phyloP scores from a whole-genome alignment of 345 rosid genomes.

The Sisymbrium irio region DNA sequence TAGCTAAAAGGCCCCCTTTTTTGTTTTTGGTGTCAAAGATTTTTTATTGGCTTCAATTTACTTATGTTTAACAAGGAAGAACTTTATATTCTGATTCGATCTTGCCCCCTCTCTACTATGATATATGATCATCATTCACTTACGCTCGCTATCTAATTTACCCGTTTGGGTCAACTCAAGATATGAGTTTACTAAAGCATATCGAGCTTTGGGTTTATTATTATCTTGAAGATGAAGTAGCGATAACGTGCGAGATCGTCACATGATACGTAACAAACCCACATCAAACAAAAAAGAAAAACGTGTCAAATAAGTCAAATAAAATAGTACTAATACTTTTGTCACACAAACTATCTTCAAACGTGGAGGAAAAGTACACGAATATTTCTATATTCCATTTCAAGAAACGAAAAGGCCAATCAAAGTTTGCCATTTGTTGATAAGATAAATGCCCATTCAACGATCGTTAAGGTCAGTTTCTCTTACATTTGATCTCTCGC shows the following conservation, averaged over 20 bases:
- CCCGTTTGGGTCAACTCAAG: neutral
- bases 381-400: constrained; percentile 12
- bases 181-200: neutral
- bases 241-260: neutral
- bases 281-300: neutral
- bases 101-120: neutral
- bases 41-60: constrained; percentile 9
- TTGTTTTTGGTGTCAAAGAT: constrained; percentile 13
- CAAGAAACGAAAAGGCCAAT: constrained; percentile 9
- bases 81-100: constrained; percentile 8
- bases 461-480: constrained; percentile 19
- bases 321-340: too few species aligned
- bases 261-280: neutral
- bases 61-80: neutral
- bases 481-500: neutral
- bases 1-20: neutral
- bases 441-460: constrained; percentile 22
- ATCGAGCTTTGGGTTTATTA: neutral
- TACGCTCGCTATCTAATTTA: neutral
- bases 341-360: neutral
- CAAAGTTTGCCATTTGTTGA: constrained; percentile 14
- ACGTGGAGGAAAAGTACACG: constrained; percentile 4
- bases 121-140: neutral
- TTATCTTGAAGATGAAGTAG: neutral
- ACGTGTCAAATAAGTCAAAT: neutral